Base-by-base conservation (phyloP, 192 early-diverging fungal genomes). In the Powellomyces hirtus region DNA sequence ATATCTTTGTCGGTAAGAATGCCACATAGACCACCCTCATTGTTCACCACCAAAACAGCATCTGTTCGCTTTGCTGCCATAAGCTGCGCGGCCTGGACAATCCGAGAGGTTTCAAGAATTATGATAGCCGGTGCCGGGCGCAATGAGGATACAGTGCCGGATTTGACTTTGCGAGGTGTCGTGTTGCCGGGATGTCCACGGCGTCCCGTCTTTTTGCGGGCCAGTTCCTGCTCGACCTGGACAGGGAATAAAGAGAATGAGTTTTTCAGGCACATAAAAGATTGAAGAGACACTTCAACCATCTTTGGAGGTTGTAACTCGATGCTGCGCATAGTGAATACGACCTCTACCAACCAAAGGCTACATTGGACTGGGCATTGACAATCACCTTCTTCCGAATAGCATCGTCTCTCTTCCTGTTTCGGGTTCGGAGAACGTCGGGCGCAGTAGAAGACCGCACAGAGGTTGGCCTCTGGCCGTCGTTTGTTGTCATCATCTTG, bases 1-100 rank as follows among this genome's bases (percentile, higher is more conserved):
- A 99, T 85, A 79, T 99, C 97, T 81, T 97, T 98, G 65, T 95
- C 97, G 4, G 97, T 99, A 71, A 99, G 91, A 68, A 99, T 99
- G 33, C 97, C 97, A 2, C 84, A 83, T 66, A 99, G 84, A 53
- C 91, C 89, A 62, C 96, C 95, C 37, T 95, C 90, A 29, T 89
- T 88, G 75, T 95, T 92, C 24, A 98, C 90, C 29, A 92, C 94
- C 8, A 99, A 85, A 30, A 99, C 95, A 69, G 91, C 92, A 74
- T 99, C 97, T 18, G 88, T 84, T 30, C 94, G 84, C 83, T 98
- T 98, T 38, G 97, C 94, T 5, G 97, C 96, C 96, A 99, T 97
- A 2, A 79, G 68, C 49, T 77, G 77, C 3, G 74, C 73, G 7
- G 82, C 82, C 51, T 84, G 77, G 27, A 77, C 66, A 46, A 82